phyloP scores from a whole-genome alignment of 106 monocot species.

The Ottelia alismoides region DNA sequence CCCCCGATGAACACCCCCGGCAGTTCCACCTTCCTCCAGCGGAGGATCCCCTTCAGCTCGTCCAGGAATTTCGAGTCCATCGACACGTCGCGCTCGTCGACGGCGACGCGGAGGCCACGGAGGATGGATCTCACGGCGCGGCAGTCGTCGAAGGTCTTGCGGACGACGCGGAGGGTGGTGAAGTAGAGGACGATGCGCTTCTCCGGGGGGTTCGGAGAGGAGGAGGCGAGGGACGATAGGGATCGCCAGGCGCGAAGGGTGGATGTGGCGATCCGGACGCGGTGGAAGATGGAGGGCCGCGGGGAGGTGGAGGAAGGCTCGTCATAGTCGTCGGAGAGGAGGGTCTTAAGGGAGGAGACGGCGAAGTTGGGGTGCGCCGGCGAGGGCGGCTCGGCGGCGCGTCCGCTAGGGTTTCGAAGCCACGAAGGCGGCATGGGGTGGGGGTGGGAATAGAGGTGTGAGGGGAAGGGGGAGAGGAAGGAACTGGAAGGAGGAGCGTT shows the following conservation, averaged over 20 bases:
- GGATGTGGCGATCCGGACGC: conserved; percentile 10
- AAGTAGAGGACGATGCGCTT: conserved; percentile 13
- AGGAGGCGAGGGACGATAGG: not conserved
- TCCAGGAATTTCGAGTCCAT: conserved; percentile 8
- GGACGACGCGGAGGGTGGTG: conserved; percentile 14
- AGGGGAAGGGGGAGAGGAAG: not conserved
- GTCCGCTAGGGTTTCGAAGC: not conserved
- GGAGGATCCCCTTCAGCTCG: conserved; percentile 11
- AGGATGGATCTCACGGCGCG: conserved; percentile 13
- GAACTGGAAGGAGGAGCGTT: no score
- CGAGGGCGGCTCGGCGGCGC: not conserved
- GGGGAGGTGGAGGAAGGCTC: not conserved
- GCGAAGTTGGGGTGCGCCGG: not conserved
- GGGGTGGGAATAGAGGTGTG: no score
- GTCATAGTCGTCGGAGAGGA: conserved; percentile 1
- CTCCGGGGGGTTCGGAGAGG: not conserved
- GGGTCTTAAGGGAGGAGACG: conserved; percentile 4
- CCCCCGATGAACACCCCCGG: conserved; percentile 11
- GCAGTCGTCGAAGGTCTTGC: conserved; percentile 16
- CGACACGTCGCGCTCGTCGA: conserved; percentile 16
- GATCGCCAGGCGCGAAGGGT: conserved; percentile 7
- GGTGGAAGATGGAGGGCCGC: conserved; percentile 9
- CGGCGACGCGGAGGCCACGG: conserved; percentile 7
- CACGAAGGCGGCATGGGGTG: conserved; percentile 2
- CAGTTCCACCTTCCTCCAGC: conserved; percentile 1